A percentile compares a stretch with the other conserved stretches of the same genome.
These are phyloP conservation scores for Stylonectria norvegica DNA, from an alignment of 2,329 filamentous ascomycete species.

Conservation along the genomic window DNA sequence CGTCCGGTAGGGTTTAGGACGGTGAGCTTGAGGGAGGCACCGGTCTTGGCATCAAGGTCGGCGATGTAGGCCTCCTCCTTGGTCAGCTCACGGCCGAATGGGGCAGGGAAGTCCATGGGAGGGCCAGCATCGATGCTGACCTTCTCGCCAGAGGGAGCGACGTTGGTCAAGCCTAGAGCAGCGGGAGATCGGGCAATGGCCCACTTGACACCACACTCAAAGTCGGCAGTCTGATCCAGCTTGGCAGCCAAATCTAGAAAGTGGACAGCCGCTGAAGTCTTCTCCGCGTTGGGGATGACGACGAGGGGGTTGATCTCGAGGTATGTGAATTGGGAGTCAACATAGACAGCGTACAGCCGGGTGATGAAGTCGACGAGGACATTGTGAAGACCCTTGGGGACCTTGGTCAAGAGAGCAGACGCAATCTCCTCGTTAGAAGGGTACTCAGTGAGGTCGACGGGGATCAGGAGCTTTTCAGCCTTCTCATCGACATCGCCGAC, in stretches of 20 bases:
- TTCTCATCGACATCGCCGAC: constrained; percentile 98
- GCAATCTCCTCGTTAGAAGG: constrained; percentile 96
- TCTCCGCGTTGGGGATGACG: constrained; percentile 90
- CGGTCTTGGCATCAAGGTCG: constrained; percentile 98
- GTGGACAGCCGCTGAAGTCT: constrained; percentile 89
- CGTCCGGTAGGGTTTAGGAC: constrained; percentile 88
- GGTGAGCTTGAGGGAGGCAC: constrained; percentile 96
- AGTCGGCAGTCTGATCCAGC: constrained; percentile 98
- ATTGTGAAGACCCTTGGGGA: constrained; percentile 93
- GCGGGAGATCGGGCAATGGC: constrained; percentile 88
- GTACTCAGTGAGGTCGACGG: constrained; percentile 90
- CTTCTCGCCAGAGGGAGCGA: constrained; percentile 64
- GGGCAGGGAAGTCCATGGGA: constrained; percentile 98
- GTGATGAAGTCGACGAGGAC: constrained; percentile 99
- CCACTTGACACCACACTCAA: constrained; percentile 99
- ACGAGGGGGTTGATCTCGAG: constrained; percentile 99
- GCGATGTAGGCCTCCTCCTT: constrained; percentile 99
- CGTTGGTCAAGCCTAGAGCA: constrained; percentile 76
- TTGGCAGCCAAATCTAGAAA: constrained; percentile 99
- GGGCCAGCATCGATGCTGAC: constrained; percentile 94
- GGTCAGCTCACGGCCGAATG: constrained; percentile 95
- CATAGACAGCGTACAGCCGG: constrained; percentile 95
- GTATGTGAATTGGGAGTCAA: constrained; percentile 99
- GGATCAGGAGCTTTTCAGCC: constrained; percentile 97
- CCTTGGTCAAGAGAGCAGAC: constrained; percentile 78